phyloP scores from a whole-genome alignment of 139 green algal genomes.

The Coelastrella sp. region DNA sequence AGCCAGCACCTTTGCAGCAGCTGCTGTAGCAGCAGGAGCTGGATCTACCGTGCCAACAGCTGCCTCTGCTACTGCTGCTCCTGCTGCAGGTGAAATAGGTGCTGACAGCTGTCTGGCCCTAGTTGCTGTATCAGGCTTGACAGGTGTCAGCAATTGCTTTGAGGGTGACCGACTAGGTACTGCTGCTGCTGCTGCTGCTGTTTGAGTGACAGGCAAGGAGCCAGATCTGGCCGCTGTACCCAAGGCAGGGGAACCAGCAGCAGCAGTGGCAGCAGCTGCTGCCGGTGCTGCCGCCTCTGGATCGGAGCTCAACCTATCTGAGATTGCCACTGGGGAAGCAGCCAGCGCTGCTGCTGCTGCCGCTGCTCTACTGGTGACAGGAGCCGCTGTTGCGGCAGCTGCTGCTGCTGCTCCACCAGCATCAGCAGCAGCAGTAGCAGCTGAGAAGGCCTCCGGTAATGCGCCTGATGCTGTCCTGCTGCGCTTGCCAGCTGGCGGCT shows the following conservation, averaged over 20 bases:
- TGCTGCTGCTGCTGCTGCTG: neutral
- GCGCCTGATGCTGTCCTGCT: neutral
- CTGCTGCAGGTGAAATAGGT: neutral
- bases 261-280: neutral
- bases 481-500: neutral
- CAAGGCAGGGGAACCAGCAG: neutral
- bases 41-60: neutral
- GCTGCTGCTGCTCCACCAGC: slow-evolving; percentile 1
- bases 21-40: neutral
- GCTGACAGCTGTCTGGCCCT: no score
- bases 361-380: no score
- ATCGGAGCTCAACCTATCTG: neutral
- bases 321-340: no score
- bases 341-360: no score
- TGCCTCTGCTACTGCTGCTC: neutral
- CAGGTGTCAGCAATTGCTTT: no score
- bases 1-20: neutral
- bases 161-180: no score
- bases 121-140: no score
- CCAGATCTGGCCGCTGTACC: neutral
- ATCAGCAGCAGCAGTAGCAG: no score
- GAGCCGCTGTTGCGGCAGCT: neutral
- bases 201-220: neutral
- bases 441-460: no score
- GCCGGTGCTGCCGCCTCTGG: neutral